Evolutionary conservation across 306 rosid genomes (phyloP), one percentile per base, ranked within the genome.

Genomic region (Cucurbita argyrosperma): DNA sequence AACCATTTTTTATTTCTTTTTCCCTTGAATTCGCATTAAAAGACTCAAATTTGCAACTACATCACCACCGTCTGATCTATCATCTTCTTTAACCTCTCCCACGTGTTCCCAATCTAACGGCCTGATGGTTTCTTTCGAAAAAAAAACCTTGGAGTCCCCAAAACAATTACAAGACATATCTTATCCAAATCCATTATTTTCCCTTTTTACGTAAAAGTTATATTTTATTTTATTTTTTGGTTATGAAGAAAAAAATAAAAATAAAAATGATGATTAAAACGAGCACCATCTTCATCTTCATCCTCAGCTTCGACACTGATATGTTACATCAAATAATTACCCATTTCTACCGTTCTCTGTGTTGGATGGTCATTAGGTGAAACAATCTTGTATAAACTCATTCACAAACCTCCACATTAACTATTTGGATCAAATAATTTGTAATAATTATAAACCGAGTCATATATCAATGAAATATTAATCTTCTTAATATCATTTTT

Each of bases 261-360:
- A 26, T 26, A 26, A 26, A 60, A 81, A 69, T 77, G 75, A 77
- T 77, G 58, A 51, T 50, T 49, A 69, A 54, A 74, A 87, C 82
- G 86, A 79, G 76, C 89, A 78, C 78, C 71, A 65, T 39, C 70
- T 65, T 65, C 80, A 73, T 45, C 38, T 84, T 87, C 23, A 21
- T 21, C 23, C 1, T 21, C 23, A 21, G 23, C 23, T 21, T 21
- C 1, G 23, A 21, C 23, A 0, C 23, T 21, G 23, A 21, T 0
- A 21, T 21, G 23, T 21, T 21, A 21, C 1, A 1, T 21, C 23
- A 21, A 21, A 21, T 21, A 21, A 21, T 21, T 21, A 21, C 23
- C 23, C 23, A 21, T 21, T 21, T 21, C 23, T 21, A 21, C 23
- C 23, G 1, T 1, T 21, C 23, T 21, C 23, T 21, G 23, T 21